Evolutionary conservation across 306 rosid genomes (phyloP).

Genomic region (Rosa rugosa): DNA sequence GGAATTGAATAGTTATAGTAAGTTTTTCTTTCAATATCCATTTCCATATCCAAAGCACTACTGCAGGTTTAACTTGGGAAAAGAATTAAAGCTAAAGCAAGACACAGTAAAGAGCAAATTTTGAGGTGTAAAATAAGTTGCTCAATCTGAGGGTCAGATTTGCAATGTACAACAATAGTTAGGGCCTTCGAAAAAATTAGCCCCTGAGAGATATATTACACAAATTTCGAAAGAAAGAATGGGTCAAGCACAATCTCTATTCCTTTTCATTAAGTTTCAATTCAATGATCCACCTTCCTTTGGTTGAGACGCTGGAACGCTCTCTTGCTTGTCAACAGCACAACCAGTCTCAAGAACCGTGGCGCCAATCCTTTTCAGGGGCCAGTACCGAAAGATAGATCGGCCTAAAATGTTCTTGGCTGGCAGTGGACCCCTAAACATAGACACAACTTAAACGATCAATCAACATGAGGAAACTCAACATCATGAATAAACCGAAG

Average conservation of each 20-base stretch:
- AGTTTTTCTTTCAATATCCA: background rate
- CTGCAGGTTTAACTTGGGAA: background rate
- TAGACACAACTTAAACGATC: slow-evolving; percentile 21
- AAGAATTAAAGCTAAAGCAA: background rate
- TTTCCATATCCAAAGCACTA: background rate
- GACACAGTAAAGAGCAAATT: background rate
- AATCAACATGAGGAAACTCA: slow-evolving; percentile 12
- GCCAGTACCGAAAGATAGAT: slow-evolving; percentile 93
- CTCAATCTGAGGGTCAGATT: background rate
- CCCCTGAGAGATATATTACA: slow-evolving; percentile 1
- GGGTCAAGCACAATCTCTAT: background rate
- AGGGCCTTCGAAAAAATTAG: slow-evolving; percentile 23
- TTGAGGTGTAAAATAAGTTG: background rate
- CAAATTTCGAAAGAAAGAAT: background rate
- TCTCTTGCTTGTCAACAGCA: slow-evolving; percentile 55
- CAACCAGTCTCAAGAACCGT: slow-evolving; percentile 66
- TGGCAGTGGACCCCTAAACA: slow-evolving; percentile 88
- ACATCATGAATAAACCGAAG: background rate
- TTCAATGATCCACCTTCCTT: slow-evolving; percentile 17
- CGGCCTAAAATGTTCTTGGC: slow-evolving; percentile 92
- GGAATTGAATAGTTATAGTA: background rate
- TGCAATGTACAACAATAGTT: slow-evolving; percentile 2
- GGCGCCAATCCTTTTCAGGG: slow-evolving; percentile 74
- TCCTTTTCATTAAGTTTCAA: background rate
- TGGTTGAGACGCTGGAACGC: slow-evolving; percentile 38